Evolutionary conservation across 768 basidiomycete species (phyloP).

Genomic region (Kwoniella mangroviensis): DNA sequence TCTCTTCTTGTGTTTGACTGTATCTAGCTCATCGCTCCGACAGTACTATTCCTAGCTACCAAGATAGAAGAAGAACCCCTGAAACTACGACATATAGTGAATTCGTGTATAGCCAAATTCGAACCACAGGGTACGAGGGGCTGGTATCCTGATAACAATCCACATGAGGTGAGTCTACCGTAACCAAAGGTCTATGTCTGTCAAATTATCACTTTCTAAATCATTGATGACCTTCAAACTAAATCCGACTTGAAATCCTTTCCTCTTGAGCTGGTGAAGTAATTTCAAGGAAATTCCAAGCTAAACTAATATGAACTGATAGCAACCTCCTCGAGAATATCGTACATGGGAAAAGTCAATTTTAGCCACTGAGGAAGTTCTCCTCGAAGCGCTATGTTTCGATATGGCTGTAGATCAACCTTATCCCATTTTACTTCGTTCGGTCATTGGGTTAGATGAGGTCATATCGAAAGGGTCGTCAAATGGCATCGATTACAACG

Average conservation of each 20-base stretch:
- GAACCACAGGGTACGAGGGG: constrained; percentile 6
- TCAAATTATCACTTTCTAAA: neutral
- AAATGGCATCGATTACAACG: constrained; percentile 1
- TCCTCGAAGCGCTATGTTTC: constrained; percentile 54
- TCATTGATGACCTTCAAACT: neutral
- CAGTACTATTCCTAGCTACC: constrained; percentile 53
- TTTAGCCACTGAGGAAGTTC: constrained; percentile 48
- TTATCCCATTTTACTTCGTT: constrained; percentile 19
- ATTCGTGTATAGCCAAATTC: constrained; percentile 36
- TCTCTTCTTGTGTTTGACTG: too few species aligned
- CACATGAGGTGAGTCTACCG: constrained; percentile 16
- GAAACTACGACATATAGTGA: constrained; percentile 42
- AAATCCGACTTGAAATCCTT: neutral
- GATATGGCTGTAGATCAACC: constrained; percentile 51
- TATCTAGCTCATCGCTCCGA: constrained; percentile 50
- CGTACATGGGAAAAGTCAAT: constrained; percentile 40
- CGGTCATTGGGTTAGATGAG: constrained; percentile 25
- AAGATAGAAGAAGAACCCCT: constrained; percentile 54
- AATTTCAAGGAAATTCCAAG: too few species aligned
- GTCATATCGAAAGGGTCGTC: neutral
- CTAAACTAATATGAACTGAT: neutral
- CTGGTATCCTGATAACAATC: constrained; percentile 23
- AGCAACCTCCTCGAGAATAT: constrained; percentile 32
- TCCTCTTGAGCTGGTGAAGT: too few species aligned
- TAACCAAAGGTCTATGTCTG: neutral